Conservation (phyloP, 495 filamentous ascomycete species). For the Penicillium argentinense region DNA sequence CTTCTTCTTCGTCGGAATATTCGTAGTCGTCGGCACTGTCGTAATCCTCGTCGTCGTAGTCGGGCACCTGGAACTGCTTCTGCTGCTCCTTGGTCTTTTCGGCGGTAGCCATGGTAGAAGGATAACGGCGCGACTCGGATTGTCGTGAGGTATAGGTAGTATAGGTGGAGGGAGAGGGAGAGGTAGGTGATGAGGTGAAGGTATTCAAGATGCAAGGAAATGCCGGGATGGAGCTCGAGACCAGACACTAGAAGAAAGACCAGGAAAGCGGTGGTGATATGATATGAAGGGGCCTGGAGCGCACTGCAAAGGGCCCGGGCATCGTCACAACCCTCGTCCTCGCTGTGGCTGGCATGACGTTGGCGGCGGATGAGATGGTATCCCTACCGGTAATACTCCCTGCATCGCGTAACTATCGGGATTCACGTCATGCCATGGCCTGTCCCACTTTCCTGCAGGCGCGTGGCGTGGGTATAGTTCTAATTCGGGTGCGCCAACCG, state of each 20-base stretch:
- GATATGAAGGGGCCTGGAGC: conserved; percentile 1
- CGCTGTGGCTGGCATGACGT: conserved; percentile 28
- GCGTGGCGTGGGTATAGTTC: background rate
- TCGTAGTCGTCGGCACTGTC: conserved; percentile 34
- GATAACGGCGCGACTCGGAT: background rate
- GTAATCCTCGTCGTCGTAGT: conserved; percentile 44
- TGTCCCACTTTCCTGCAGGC: conserved; percentile 8
- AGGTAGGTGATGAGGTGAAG: background rate
- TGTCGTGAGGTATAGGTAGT: too few relatives aligned
- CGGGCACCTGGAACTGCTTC: conserved; percentile 31
- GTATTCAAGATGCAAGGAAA: background rate
- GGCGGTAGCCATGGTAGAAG: conserved; percentile 37
- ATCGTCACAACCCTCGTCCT: too few relatives aligned
- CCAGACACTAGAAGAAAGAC: too few relatives aligned
- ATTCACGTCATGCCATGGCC: conserved; percentile 12
- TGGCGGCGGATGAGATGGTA: conserved; percentile 16
- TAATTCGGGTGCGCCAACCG: too few relatives aligned
- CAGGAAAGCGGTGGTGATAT: conserved; percentile 4
- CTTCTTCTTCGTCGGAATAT: conserved; percentile 36
- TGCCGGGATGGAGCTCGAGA: too few relatives aligned
- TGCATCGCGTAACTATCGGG: too few relatives aligned
- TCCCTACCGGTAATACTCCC: conserved; percentile 3
- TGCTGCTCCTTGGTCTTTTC: conserved; percentile 39
- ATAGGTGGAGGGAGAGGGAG: background rate
- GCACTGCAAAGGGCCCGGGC: too few relatives aligned